These are phyloP conservation scores for Macrophomina tecta DNA, from an alignment of 2,329 filamentous ascomycete species.

Conservation along the genomic window DNA sequence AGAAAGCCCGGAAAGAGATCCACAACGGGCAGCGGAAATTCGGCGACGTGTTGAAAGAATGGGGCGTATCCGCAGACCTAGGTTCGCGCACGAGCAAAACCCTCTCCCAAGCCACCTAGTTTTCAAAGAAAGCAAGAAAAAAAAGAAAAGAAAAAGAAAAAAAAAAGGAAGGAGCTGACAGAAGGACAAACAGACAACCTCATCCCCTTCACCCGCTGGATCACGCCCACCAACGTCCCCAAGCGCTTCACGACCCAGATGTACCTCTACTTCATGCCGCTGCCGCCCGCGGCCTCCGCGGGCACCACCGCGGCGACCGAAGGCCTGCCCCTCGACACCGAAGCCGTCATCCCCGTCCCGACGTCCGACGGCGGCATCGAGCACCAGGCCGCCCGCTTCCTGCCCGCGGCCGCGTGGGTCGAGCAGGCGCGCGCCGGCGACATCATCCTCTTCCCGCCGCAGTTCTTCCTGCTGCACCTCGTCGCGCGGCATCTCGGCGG, in stretches of 20 bases:
- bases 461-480: slow-evolving; percentile 74
- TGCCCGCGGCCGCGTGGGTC: slow-evolving; percentile 73
- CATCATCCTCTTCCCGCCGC: slow-evolving; percentile 89
- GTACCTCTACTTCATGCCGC: slow-evolving; percentile 90
- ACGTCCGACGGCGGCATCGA: slow-evolving; percentile 73
- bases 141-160: too few relatives aligned
- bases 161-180: too few relatives aligned
- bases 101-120: too few relatives aligned
- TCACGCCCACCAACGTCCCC: slow-evolving; percentile 75
- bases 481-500: slow-evolving; percentile 59
- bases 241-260: slow-evolving; percentile 93
- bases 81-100: slow-evolving; percentile 50
- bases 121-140: too few relatives aligned
- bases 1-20: slow-evolving; percentile 70
- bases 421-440: slow-evolving; percentile 65
- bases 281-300: slow-evolving; percentile 20
- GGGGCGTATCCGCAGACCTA: slow-evolving; percentile 68
- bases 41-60: slow-evolving; percentile 64
- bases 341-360: slow-evolving; percentile 70
- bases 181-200: slow-evolving; percentile 59
- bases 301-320: slow-evolving; percentile 36
- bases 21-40: slow-evolving; percentile 73
- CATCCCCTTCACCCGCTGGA: slow-evolving; percentile 87
- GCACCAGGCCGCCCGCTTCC: slow-evolving; percentile 79
- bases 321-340: slow-evolving; percentile 43